phyloP scores from a whole-genome alignment of 2,329 filamentous ascomycete species.

The Penicillium palitans region DNA sequence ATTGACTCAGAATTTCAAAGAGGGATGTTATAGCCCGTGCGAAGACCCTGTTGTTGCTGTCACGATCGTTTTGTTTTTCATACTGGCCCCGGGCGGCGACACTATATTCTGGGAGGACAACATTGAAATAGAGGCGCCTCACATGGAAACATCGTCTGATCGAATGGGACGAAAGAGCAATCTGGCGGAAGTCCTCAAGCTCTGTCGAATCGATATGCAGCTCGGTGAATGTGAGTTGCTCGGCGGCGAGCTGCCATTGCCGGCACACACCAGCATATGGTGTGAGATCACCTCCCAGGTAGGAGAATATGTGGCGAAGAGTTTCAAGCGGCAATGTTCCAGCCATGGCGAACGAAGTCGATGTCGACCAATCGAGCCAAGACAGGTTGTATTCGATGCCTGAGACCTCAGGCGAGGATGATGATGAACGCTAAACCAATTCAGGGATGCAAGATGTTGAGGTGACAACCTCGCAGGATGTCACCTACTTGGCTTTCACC shows the following conservation, averaged over 20 bases:
- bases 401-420: neutral
- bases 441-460: constrained; percentile 21
- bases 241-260: neutral
- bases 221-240: neutral
- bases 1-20: neutral
- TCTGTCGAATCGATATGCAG: neutral
- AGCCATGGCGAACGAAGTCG: neutral
- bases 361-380: neutral
- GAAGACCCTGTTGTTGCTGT: neutral
- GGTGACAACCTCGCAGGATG: neutral
- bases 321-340: neutral
- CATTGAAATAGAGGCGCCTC: neutral
- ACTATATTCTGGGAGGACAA: neutral
- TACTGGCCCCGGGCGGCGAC: neutral
- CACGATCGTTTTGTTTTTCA: neutral
- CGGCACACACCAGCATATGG: neutral
- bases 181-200: neutral
- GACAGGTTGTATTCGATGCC: neutral
- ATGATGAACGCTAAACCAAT: constrained; percentile 9
- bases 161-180: neutral
- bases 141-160: neutral
- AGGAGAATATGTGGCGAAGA: neutral
- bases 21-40: neutral
- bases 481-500: too few species aligned
- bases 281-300: neutral